Evolutionary conservation across 495 filamentous ascomycete species (phyloP).

Genomic region (Choiromyces venosus): DNA sequence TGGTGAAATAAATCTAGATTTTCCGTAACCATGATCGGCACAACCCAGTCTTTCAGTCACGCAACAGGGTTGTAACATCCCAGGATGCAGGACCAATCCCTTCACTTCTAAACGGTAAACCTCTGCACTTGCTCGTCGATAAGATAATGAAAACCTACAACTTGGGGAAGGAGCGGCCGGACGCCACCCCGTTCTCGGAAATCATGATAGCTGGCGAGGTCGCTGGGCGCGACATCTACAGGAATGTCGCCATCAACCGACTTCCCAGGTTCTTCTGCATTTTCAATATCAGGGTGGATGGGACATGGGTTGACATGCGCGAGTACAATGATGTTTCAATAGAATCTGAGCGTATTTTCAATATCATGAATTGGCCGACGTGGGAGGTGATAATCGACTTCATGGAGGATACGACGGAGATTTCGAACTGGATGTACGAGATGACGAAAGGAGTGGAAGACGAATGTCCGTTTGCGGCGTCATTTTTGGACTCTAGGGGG

Average conservation of each 20-base stretch:
- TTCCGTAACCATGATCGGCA: slow-evolving; percentile 19
- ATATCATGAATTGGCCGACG: slow-evolving; percentile 24
- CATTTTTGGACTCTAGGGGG: slow-evolving; percentile 17
- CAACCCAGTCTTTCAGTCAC: slow-evolving; percentile 22
- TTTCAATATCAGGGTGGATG: slow-evolving; percentile 28
- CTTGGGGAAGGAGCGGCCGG: neutral
- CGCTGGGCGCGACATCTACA: slow-evolving; percentile 29
- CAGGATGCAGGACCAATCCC: slow-evolving; percentile 23
- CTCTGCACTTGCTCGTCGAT: slow-evolving; percentile 18
- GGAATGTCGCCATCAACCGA: slow-evolving; percentile 28
- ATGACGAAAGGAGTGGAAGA: slow-evolving; percentile 22
- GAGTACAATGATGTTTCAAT: slow-evolving; percentile 17
- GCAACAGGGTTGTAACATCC: slow-evolving; percentile 23
- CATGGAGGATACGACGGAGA: slow-evolving; percentile 6
- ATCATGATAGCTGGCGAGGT: slow-evolving; percentile 33
- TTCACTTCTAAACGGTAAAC: slow-evolving; percentile 15
- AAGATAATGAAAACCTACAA: slow-evolving; percentile 16
- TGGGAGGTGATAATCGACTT: slow-evolving; percentile 28
- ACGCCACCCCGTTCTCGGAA: slow-evolving; percentile 12
- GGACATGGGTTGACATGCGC: slow-evolving; percentile 29
- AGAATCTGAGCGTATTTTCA: slow-evolving; percentile 16
- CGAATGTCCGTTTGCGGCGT: slow-evolving; percentile 25
- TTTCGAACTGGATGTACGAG: slow-evolving; percentile 19
- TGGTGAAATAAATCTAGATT: slow-evolving; percentile 8
- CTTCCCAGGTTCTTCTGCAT: slow-evolving; percentile 31